Evolutionary conservation across 257 asterid species (phyloP).

Genomic region (Nyctanthes arbortristis): DNA sequence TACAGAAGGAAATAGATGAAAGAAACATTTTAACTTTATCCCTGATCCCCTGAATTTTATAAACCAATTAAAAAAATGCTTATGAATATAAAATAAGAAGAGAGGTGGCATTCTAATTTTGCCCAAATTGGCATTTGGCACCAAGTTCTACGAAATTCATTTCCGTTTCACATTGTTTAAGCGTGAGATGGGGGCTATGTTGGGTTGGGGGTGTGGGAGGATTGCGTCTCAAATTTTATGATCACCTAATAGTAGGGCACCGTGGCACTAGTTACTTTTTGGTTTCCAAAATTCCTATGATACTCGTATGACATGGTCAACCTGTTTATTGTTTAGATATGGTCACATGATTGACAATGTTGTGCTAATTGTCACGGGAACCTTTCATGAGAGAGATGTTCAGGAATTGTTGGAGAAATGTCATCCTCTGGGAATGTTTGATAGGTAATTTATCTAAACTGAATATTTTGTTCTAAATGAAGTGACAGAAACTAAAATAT

Average conservation of each 20-base stretch:
- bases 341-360: conserved; percentile 98
- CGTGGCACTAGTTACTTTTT: neutral
- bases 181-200: too few species aligned
- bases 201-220: too few species aligned
- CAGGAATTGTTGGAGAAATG: conserved; percentile 94
- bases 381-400: conserved; percentile 94
- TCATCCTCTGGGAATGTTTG: conserved; percentile 97
- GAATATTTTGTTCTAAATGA: conserved; percentile 8
- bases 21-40: too few species aligned
- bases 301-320: conserved; percentile 1
- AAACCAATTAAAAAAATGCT: too few species aligned
- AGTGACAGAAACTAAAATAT: conserved; percentile 11
- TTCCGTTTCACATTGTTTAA: neutral
- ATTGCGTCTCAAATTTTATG: too few species aligned
- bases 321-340: conserved; percentile 48
- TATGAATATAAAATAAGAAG: too few species aligned
- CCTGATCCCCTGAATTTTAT: too few species aligned
- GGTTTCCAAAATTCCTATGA: neutral
- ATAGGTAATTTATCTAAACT: conserved; percentile 57
- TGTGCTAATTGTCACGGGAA: conserved; percentile 91
- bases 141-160: neutral
- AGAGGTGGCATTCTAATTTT: too few species aligned
- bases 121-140: neutral
- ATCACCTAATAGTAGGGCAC: too few species aligned
- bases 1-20: neutral